Percentiles rank a stretch among this genome's conserved stretches.
phyloP scores from a whole-genome alignment of 257 asterid genomes.

The Salvia rosmarinus region DNA sequence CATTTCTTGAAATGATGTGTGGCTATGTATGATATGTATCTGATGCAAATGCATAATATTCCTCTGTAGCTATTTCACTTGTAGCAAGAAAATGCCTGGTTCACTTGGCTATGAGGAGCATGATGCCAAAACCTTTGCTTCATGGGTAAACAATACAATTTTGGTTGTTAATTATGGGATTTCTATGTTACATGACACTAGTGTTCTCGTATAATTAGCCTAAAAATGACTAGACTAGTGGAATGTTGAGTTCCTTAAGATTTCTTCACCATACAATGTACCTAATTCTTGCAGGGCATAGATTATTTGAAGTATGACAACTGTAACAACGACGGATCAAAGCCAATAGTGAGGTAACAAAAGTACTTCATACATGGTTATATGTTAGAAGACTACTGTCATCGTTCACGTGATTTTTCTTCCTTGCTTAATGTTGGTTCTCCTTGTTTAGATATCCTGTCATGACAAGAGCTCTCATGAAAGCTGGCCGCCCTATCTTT shows the following conservation, averaged over 20 bases:
- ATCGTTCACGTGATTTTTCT: background rate
- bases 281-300: slow-evolving; percentile 61
- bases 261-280: no score
- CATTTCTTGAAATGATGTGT: background rate
- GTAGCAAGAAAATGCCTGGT: slow-evolving; percentile 86
- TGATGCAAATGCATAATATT: slow-evolving; percentile 3
- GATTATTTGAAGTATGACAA: slow-evolving; percentile 95
- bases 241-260: no score
- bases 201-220: background rate
- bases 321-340: slow-evolving; percentile 70
- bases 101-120: slow-evolving; percentile 90
- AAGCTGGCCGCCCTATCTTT: slow-evolving; percentile 69
- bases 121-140: slow-evolving; percentile 82
- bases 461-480: slow-evolving; percentile 88
- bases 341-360: slow-evolving; percentile 65
- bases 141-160: slow-evolving; percentile 56
- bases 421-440: background rate
- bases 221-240: background rate
- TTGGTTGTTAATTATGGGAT: background rate
- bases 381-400: slow-evolving; percentile 6
- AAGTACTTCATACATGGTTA: background rate
- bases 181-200: background rate
- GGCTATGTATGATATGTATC: background rate
- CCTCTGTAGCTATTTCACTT: slow-evolving; percentile 67
- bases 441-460: slow-evolving; percentile 63